Evolutionary conservation across 2,329 filamentous ascomycete genomes (phyloP).

Genomic region (Colletotrichum sp.): DNA sequence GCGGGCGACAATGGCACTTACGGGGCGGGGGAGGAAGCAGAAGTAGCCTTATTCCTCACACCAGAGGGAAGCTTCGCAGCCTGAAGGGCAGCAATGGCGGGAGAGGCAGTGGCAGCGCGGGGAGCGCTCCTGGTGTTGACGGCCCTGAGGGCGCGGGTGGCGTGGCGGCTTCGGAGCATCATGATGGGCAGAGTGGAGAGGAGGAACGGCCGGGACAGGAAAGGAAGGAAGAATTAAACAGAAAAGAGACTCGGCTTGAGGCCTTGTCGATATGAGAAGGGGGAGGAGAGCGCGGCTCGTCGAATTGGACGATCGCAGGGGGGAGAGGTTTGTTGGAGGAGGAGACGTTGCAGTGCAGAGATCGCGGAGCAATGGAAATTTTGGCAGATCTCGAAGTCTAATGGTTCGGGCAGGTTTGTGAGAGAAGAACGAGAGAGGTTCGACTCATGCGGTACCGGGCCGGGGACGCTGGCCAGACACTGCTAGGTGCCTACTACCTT

Average conservation of each 20-base stretch:
- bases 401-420: background rate
- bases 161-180: conserved; percentile 57
- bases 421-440: background rate
- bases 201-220: background rate
- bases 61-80: conserved; percentile 42
- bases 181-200: conserved; percentile 18
- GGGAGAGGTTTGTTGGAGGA: background rate
- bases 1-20: conserved; percentile 42
- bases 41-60: conserved; percentile 55
- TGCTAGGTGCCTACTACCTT: background rate
- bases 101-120: conserved; percentile 46
- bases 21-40: conserved; percentile 54
- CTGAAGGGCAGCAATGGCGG: conserved; percentile 38
- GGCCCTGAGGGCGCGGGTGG: conserved; percentile 51
- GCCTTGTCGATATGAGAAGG: conserved; percentile 2
- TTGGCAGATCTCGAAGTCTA: background rate
- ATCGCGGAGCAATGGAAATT: conserved; percentile 7
- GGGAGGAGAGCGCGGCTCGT: conserved; percentile 8
- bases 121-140: conserved; percentile 39
- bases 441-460: background rate
- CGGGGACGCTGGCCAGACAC: background rate
- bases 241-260: conserved; percentile 9
- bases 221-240: background rate
- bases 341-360: background rate
- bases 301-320: conserved; percentile 19